Evolutionary conservation across 2,329 filamentous ascomycete genomes (phyloP), one percentile per base, ranked within the genome.

Genomic region (Furcasterigmium furcatum): DNA sequence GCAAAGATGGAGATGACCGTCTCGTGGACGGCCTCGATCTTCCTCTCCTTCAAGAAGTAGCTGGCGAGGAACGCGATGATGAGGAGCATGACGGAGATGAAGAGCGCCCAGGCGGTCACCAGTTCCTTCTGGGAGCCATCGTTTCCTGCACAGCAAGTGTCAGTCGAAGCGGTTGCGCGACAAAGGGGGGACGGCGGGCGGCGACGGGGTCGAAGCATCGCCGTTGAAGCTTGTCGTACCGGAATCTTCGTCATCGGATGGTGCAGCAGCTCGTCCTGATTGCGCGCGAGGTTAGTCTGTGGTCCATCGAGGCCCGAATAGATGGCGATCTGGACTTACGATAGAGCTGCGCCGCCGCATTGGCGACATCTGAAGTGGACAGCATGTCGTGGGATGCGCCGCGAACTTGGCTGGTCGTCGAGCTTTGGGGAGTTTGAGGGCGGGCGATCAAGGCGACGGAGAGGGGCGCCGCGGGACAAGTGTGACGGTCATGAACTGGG

Each of bases 1-100:
- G 91, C 91, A 72, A 99, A 97, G 64, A 99, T 99, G 50, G 92
- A 97, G 51, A 99, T 84, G 58, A 97, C 94, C 2, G 94, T 99
- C 73, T 99, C 94, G 67, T 99, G 94, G 45, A 99, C 87, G 22
- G 94, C 94, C 60, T 96, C 94, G 46, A 99, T 91, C 72, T 95
- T 96, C 70, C 89, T 91, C 71, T 94, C 89, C 69, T 97, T 92
- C 50, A 99, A 80, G 56, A 95, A 87, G 71, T 99, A 99, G 76
- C 91, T 96, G 38, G 91, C 95, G 67, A 97, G 95, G 58, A 99
- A 88, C 51, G 94, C 92, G 54, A 88, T 81, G 56, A 97, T 96
- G 59, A 99, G 84, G 57, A 99, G 83, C 72, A 90, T 80, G 58
- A 99, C 96, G 58, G 95, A 83, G 61, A 99, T 99, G 71, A 96